Evolutionary conservation across 139 green algal species (phyloP), one percentile per base, ranked within the genome.

Genomic region (Asterochloris sp.): DNA sequence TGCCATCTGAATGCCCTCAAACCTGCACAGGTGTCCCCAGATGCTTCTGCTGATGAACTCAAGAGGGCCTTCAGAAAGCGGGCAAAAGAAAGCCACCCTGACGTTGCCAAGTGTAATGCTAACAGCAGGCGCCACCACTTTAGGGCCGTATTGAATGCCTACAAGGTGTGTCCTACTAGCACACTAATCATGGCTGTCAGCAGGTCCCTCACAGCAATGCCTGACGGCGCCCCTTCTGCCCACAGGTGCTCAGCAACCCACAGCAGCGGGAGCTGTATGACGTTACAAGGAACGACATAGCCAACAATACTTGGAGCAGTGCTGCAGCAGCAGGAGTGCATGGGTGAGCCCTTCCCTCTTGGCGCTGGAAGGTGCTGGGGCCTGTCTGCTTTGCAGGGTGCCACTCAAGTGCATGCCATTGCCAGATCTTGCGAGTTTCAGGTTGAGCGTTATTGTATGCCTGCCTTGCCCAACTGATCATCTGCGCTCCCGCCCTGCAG

Each of bases 251-350:
- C 17, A 76, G 27, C 62, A 75, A 89, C 26, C 23, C 62, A 1
- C 81, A 76, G 9, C 38, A 77, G 19, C 38, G 86, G 4, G 61
- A 87, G 83, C 83, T 89, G 23, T 89, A 89, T 71, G 86, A 89
- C 38, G 28, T 89, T 27, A 87, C 74, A n/a, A 61, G 79, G 0
- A 69, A 83, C 19, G 13, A 63, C 17, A 62, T 16, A 23, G 74
- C 75, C 13, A 66, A 60, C 17, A 62, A 68, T n/a, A 27, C 78
- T 54, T 73, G 78, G 54, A 29, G 69, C 1, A 68, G 26, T 8
- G 84, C 84, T 16, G 83, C 86, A 9, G 78, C 80, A 66, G 26
- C 38, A 2, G 71, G 76, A n/a, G 78, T 73, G 47, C 14, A 71
- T 61, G 66, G 67, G 67, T 67, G 13, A 54, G 76, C 15, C 27